phyloP scores from a whole-genome alignment of 2,329 filamentous ascomycete species.

The Stachybotrys echinatus region DNA sequence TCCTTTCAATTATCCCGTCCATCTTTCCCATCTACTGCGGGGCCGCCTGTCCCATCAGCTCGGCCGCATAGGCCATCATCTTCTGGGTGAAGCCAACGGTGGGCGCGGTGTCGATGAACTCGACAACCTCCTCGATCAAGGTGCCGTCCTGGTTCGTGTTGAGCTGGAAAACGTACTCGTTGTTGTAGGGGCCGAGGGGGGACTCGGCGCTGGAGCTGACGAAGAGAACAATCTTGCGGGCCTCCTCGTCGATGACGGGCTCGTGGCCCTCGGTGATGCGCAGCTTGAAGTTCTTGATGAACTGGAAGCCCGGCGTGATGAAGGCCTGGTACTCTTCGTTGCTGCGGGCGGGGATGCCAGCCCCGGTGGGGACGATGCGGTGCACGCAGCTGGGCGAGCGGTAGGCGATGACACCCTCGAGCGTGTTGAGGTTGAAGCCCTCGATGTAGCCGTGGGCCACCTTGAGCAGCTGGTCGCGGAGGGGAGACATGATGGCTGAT shows the following conservation, averaged over 20 bases:
- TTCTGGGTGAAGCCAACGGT: background rate
- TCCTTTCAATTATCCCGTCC: background rate
- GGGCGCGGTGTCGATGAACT: background rate
- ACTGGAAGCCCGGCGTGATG: background rate
- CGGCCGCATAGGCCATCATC: background rate
- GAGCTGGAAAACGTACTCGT: background rate
- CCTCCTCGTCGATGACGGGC: conserved; percentile 28
- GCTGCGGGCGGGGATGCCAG: conserved; percentile 1
- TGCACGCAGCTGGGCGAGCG: conserved; percentile 4
- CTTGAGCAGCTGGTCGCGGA: conserved; percentile 1
- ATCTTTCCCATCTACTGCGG: background rate
- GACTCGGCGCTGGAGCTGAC: conserved; percentile 35
- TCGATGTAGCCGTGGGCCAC: background rate
- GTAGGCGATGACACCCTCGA: conserved; percentile 3
- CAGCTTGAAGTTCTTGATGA: conserved; percentile 3
- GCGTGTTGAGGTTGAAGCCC: conserved; percentile 2
- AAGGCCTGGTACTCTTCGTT: conserved; percentile 6
- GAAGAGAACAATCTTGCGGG: conserved; percentile 41
- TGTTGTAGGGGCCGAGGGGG: background rate
- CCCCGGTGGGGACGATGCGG: background rate
- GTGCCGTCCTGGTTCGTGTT: background rate
- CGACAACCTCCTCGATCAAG: background rate
- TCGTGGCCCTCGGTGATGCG: conserved; percentile 2
- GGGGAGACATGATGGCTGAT: background rate
- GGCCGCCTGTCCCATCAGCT: background rate